Evolutionary conservation across 805 yeast species (phyloP), one percentile per base, ranked within the genome.

Genomic region (Starmerella sirachaensis): DNA sequence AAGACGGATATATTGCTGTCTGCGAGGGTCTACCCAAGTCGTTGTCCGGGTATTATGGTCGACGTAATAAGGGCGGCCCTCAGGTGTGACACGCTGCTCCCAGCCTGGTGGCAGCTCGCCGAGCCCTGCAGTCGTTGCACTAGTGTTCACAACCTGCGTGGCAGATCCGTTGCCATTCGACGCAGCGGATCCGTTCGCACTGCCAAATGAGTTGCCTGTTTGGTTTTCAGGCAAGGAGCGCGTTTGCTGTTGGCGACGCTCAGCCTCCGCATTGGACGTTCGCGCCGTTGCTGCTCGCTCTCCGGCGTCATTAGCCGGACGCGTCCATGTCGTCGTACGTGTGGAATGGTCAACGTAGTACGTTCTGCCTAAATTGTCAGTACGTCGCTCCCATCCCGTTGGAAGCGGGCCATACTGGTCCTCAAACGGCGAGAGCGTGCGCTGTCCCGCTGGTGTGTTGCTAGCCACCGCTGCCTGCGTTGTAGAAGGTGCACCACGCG

Each of bases 41-140:
- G 99, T 91, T 1, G 99, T 91, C 60, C 99, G 74, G n/a, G 98
- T 91, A 61, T 91, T 91, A 64, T 91, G 99, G 61, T 91, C 99
- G 33, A 91, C 98, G 59, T 86, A 91, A 63, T 91, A 91, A 6
- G 97, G 93, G 58, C 98, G 75, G 27, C 98, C 99, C 62, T 91
- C 98, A 19, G 94, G 94, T 6, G 99, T 91, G 53, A 81, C 80
- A 48, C 99, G 70, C 64, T 88, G 97, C 63, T 91, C 99, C 99
- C 99, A 91, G 28, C 98, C 99, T 9, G 94, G 74, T 7, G 99
- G 99, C 47, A 91, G 68, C 63, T 91, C 98, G 20, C 98, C 98
- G 30, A 93, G 63, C 0, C 97, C 97, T 19, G 93, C 81, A 4
- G 96, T 84, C 2, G 97, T 88, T 14, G 88, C 84, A 22, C 95